These are phyloP conservation scores for Vaccinium vitisidaea DNA, from an alignment of 148 eudicot species.

Conservation along the genomic window DNA sequence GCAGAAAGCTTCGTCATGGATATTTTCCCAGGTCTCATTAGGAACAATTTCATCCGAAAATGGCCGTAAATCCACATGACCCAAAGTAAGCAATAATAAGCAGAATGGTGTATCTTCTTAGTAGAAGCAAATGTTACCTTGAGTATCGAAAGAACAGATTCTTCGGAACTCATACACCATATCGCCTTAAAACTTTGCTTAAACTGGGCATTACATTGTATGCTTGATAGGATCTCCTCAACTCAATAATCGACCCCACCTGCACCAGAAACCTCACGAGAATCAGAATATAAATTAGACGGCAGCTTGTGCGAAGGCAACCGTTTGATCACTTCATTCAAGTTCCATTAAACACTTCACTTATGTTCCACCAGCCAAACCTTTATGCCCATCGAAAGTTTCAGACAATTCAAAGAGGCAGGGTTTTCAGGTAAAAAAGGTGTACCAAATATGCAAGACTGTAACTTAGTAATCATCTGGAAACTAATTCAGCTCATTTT, in stretches of 20 bases:
- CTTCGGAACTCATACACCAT: constrained; percentile 54
- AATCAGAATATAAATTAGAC: neutral
- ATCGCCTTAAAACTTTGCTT: constrained; percentile 78
- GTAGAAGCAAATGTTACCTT: constrained; percentile 10
- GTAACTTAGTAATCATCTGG: neutral
- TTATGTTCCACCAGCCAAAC: too few species aligned
- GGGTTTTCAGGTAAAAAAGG: neutral
- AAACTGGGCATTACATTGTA: constrained; percentile 94
- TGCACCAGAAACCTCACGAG: constrained; percentile 21
- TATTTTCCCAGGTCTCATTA: neutral
- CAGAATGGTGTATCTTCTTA: neutral
- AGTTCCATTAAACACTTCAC: neutral
- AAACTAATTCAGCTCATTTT: neutral
- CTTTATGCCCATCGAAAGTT: neutral
- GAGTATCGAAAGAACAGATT: neutral
- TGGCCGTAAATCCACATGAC: neutral
- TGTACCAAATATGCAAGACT: neutral
- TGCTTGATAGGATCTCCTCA: constrained; percentile 97
- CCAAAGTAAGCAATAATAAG: neutral
- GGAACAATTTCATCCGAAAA: neutral
- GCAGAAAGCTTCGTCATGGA: neutral
- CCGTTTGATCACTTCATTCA: neutral
- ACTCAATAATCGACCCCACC: constrained; percentile 96
- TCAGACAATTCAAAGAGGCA: neutral
- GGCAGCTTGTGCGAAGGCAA: neutral